Conservation (phyloP, 2,329 filamentous ascomycete genomes). For the Paraphoma sp. region DNA sequence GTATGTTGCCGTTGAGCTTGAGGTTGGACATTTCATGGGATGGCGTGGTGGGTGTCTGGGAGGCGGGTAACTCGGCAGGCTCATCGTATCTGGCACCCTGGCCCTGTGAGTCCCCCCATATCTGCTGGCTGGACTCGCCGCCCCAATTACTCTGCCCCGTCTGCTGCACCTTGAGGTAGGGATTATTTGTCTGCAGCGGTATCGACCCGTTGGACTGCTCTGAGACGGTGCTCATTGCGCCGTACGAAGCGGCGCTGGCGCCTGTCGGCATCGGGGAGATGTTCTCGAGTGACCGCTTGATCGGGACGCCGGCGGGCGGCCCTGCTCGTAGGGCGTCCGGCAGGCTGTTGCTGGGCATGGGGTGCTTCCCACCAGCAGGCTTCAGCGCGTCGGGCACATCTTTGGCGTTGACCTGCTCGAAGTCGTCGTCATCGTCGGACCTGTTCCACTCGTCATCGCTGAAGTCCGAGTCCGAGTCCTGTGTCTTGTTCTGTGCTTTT, state of each 20-base stretch:
- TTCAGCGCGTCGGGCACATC: constrained; percentile 45
- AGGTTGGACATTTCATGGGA: constrained; percentile 49
- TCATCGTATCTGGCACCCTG: constrained; percentile 35
- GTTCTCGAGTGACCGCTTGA: constrained; percentile 37
- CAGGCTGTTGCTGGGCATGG: constrained; percentile 23
- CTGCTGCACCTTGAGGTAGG: constrained; percentile 50
- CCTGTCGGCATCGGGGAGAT: constrained; percentile 40
- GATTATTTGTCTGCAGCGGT: constrained; percentile 52
- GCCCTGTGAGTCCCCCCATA: constrained; percentile 46
- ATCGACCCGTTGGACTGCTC: constrained; percentile 32
- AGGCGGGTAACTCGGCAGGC: constrained; percentile 52
- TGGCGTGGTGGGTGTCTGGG: constrained; percentile 47
- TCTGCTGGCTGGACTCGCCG: constrained; percentile 45
- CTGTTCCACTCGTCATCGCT: constrained; percentile 43
- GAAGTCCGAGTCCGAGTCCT: constrained; percentile 36
- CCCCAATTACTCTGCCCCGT: constrained; percentile 46
- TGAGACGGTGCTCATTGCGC: constrained; percentile 39
- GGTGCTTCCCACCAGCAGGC: constrained; percentile 40
- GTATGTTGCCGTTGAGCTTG: constrained; percentile 34
- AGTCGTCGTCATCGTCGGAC: constrained; percentile 41
- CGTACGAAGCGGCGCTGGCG: constrained; percentile 34
- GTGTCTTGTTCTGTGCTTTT: constrained; percentile 25
- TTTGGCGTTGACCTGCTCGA: constrained; percentile 39
- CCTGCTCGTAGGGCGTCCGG: constrained; percentile 42
- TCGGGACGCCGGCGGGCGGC: constrained; percentile 38